Evolutionary conservation across 2,329 filamentous ascomycete genomes (phyloP).

Genomic region (Chrysoporthe cubensis): DNA sequence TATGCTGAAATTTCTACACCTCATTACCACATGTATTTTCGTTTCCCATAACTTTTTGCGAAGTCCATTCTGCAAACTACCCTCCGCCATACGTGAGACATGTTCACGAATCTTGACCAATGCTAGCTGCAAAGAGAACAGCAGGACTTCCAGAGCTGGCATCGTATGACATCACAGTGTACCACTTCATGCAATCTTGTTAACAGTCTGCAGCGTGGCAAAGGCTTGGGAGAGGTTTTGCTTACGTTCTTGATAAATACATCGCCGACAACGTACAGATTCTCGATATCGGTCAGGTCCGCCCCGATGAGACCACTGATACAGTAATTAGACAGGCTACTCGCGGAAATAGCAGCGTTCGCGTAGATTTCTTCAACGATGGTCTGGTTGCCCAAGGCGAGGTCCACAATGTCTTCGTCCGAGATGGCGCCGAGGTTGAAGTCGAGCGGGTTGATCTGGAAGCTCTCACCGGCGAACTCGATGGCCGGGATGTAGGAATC

Average conservation of each 20-base stretch:
- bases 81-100: background rate
- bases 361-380: conserved; percentile 6
- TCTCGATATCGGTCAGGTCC: conserved; percentile 13
- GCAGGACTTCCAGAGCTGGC: conserved; percentile 15
- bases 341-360: background rate
- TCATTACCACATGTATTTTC: no score
- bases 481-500: conserved; percentile 14
- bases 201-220: background rate
- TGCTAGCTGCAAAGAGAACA: conserved; percentile 16
- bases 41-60: background rate
- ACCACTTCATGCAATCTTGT: conserved; percentile 1
- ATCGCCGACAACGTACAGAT: conserved; percentile 20
- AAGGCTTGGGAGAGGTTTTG: background rate
- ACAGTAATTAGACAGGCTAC: conserved; percentile 5
- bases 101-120: conserved; percentile 5
- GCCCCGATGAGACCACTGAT: conserved; percentile 15
- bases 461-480: conserved; percentile 18
- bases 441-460: conserved; percentile 22
- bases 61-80: background rate
- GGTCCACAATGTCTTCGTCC: conserved; percentile 13
- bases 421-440: conserved; percentile 21
- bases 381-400: conserved; percentile 21
- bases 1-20: no score
- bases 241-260: conserved; percentile 23
- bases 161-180: conserved; percentile 21